A percentile compares a stretch with the other conserved stretches of the same genome.
Conservation (phyloP, 768 basidiomycete genomes). For the Pulveroboletus ravenelii region DNA sequence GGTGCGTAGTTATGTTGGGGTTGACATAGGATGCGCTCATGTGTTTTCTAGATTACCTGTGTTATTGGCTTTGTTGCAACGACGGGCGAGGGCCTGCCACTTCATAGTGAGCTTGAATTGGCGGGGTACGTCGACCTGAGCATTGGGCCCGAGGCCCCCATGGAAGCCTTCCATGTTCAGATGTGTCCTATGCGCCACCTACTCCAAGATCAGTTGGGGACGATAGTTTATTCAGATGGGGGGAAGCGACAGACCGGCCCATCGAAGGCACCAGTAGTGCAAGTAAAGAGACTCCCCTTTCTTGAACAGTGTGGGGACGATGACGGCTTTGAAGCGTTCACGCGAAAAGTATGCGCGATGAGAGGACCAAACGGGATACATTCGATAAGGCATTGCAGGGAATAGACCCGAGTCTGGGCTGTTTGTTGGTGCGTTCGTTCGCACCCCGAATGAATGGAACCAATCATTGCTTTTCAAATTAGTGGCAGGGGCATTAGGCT, state of each 20-base stretch:
- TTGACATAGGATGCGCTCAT: background rate
- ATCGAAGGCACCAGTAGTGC: constrained; percentile 56
- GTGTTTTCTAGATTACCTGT: constrained; percentile 54
- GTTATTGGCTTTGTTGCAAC: constrained; percentile 65
- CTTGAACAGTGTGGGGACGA: constrained; percentile 59
- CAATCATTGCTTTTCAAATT: constrained; percentile 3
- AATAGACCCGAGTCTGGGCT: constrained; percentile 65
- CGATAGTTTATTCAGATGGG: background rate
- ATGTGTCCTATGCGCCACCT: constrained; percentile 33
- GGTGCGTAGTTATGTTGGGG: constrained; percentile 33
- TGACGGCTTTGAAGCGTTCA: constrained; percentile 64
- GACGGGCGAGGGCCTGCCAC: constrained; percentile 50
- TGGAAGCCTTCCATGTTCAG: constrained; percentile 62
- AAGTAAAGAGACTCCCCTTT: constrained; percentile 49
- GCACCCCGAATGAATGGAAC: background rate
- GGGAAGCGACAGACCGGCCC: constrained; percentile 45
- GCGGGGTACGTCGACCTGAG: constrained; percentile 78
- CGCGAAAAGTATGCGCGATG: constrained; percentile 44
- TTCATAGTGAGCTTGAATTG: constrained; percentile 76
- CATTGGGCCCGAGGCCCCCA: constrained; percentile 60
- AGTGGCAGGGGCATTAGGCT: background rate
- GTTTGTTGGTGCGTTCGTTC: constrained; percentile 66
- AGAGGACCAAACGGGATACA: constrained; percentile 50
- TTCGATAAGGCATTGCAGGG: constrained; percentile 70
- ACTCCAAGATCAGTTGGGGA: background rate